Evolutionary conservation across 164 flowering plant species (phyloP), one percentile per base, ranked within the genome.

Genomic region (Berberis vulgaris): DNA sequence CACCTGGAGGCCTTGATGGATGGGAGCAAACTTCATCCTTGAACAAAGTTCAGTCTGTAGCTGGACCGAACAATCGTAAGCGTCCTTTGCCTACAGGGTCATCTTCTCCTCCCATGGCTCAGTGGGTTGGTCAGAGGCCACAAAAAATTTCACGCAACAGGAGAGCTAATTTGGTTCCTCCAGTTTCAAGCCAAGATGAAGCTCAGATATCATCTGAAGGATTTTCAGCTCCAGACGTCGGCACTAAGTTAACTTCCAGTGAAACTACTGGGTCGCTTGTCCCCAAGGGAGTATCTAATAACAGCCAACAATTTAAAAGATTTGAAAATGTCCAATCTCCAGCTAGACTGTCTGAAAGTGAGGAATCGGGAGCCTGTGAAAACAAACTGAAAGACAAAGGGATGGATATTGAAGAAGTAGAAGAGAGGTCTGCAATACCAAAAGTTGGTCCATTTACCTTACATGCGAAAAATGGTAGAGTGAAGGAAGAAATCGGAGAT

Each of bases 111-210:
- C 84, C 90, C 8, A 80, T 92, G 74, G 78, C 93, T 60, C 89
- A 89, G 65, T 89, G 95, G 96, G 95, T 62, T 76, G 89, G 91
- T 67, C 95, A 89, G 76, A 79, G 96, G 68, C 83, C 84, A 47
- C 93, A 84, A 56, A 89, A 89, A 73, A 89, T 72, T 1, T 82
- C 91, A 50, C 90, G 96, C 40, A 81, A 81, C 2, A 76, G 95
- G 73, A 84, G 98, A 77, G 71, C 91, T 52, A 86, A 84, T 77
- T 71, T 89, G 55, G 81, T 87, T 4, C 77, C 91, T 63, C 95
- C 91, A 41, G 83, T 84, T 49, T 81, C 91, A 68, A 81, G 78
- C 69, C 78, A 73, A 67, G 96, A 89, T 67, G 93, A 87, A 42
- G 50, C 66, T 53, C 93, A 80, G 62, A 66, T 66, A 61, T 69